Percentiles rank a stretch among this genome's conserved stretches.
Conservation (phyloP, 192 early-diverging fungal genomes). For the Gigaspora rosea region DNA sequence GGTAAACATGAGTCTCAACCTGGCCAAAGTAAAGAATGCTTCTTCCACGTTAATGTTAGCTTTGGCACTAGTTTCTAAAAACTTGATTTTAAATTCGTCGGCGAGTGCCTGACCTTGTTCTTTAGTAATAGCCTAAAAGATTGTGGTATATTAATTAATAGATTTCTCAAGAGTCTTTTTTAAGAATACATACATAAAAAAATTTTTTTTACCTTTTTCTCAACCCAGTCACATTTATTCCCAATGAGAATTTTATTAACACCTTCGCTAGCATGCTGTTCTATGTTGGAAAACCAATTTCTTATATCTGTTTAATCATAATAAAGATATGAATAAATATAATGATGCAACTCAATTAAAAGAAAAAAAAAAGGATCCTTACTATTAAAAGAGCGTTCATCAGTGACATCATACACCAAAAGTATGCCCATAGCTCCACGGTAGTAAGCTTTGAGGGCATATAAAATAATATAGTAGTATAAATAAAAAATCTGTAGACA, state of each 20-base stretch:
- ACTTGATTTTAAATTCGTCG: conserved; percentile 92
- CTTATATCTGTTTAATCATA: conserved; percentile 76
- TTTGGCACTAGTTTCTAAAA: conserved; percentile 98
- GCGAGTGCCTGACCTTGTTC: conserved; percentile 96
- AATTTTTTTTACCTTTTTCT: conserved; percentile 71
- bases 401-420: conserved; percentile 97
- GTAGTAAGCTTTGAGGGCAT: conserved; percentile 82
- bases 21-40: conserved; percentile 94
- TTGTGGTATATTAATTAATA: conserved; percentile 12
- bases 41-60: conserved; percentile 97
- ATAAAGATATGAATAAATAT: background rate
- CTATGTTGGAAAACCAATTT: conserved; percentile 99
- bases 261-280: conserved; percentile 98
- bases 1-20: conserved; percentile 49
- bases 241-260: conserved; percentile 99
- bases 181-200: conserved; percentile 1
- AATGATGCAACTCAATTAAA: background rate
- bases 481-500: background rate
- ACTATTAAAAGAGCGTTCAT: conserved; percentile 98
- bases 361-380: conserved; percentile 56
- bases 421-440: conserved; percentile 99
- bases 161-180: background rate
- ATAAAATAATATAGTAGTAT: background rate
- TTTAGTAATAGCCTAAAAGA: conserved; percentile 80
- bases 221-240: conserved; percentile 99